phyloP scores from a whole-genome alignment of 345 rosid species.

The Mallotus nudiflorus region DNA sequence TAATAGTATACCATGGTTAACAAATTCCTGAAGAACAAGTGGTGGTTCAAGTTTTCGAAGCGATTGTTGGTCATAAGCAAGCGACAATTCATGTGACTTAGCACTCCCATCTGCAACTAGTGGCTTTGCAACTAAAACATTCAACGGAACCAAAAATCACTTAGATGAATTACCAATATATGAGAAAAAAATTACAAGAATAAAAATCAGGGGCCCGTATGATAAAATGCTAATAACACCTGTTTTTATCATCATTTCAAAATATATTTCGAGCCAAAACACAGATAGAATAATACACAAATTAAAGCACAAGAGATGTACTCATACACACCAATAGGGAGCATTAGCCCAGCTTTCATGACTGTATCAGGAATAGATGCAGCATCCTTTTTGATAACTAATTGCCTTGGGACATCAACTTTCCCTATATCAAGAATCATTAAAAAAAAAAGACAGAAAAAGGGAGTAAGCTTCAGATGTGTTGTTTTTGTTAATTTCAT shows the following conservation, averaged over 20 bases:
- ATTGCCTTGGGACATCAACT: conserved; percentile 64
- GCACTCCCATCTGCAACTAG: conserved; percentile 78
- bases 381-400: conserved; percentile 64
- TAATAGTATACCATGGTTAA: conserved; percentile 67
- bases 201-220: conserved; percentile 1
- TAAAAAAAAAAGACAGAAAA: not conserved
- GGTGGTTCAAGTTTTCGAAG: conserved; percentile 80
- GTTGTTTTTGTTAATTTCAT: not conserved
- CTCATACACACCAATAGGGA: conserved; percentile 65
- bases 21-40: conserved; percentile 83
- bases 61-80: conserved; percentile 63
- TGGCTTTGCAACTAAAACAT: conserved; percentile 73
- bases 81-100: conserved; percentile 74
- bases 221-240: not conserved
- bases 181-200: not conserved
- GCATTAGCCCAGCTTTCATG: conserved; percentile 52
- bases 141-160: not conserved
- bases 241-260: no score
- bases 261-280: conserved; percentile 10
- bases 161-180: conserved; percentile 3
- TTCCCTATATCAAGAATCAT: conserved; percentile 42
- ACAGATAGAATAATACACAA: not conserved
- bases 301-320: conserved; percentile 5
- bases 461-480: not conserved
- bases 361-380: conserved; percentile 64